A percentile compares a stretch with the other conserved stretches of the same genome.
Evolutionary conservation across 805 yeast genomes (phyloP).

Genomic region (Metschnikowia cubensis): DNA sequence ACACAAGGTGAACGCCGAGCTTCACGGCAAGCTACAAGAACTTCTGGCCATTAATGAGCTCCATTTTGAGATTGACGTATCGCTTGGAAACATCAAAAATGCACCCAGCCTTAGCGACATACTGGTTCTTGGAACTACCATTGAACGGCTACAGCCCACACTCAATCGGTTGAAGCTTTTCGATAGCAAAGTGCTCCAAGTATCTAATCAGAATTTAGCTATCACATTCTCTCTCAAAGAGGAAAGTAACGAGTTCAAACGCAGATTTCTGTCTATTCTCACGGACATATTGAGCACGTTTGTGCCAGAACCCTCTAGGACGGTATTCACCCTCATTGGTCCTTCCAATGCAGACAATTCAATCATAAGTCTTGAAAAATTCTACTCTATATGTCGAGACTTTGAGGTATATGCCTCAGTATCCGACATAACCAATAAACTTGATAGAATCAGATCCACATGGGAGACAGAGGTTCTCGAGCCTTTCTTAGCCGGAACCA

Average conservation of each 20-base stretch:
- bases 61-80: conserved; percentile 20
- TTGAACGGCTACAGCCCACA: conserved; percentile 19
- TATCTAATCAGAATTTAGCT: conserved; percentile 13
- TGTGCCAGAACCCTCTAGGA: conserved; percentile 4
- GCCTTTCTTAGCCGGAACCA: conserved; percentile 10
- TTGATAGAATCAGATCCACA: conserved; percentile 2
- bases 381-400: conserved; percentile 4
- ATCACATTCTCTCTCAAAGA: conserved; percentile 6
- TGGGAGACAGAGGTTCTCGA: conserved; percentile 16
- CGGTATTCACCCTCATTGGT: conserved; percentile 1
- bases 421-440: conserved; percentile 6
- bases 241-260: conserved; percentile 1
- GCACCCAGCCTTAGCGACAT: not conserved
- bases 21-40: conserved; percentile 19
- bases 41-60: conserved; percentile 27
- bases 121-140: conserved; percentile 1
- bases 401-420: conserved; percentile 11
- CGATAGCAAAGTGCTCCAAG: conserved; percentile 10
- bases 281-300: conserved; percentile 5
- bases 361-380: conserved; percentile 1
- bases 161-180: conserved; percentile 20
- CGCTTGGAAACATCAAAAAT: conserved; percentile 12
- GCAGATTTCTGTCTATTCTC: conserved; percentile 5
- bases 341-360: not conserved
- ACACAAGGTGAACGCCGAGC: conserved; percentile 11